These are phyloP conservation scores for Aspergillus sparsus DNA, from an alignment of 495 filamentous ascomycete genomes.

Conservation along the genomic window DNA sequence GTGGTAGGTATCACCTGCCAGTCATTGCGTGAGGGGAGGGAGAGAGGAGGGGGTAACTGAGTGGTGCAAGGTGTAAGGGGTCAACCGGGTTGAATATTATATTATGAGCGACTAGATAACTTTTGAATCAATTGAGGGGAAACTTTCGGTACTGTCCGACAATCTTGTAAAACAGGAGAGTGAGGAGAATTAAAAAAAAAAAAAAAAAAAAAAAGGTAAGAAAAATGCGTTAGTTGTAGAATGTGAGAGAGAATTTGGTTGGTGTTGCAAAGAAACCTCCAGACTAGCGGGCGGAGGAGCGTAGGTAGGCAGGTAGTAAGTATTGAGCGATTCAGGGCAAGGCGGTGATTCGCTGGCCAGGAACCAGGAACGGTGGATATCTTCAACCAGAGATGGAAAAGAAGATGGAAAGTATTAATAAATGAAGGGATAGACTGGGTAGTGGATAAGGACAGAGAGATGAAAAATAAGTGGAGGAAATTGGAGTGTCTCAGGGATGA, in stretches of 20 bases:
- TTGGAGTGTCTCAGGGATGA: conserved; percentile 2
- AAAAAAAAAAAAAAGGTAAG: background rate
- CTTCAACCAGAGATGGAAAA: background rate
- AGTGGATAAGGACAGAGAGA: background rate
- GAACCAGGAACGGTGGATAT: conserved; percentile 11
- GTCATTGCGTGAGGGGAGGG: conserved; percentile 24
- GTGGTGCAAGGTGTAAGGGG: conserved; percentile 13
- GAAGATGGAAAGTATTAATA: background rate
- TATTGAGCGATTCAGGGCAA: conserved; percentile 14
- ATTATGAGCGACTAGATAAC: conserved; percentile 3
- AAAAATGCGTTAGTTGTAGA: background rate
- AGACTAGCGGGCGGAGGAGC: background rate
- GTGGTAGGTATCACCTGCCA: conserved; percentile 17
- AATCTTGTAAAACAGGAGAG: background rate
- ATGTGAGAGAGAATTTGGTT: background rate
- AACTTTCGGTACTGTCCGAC: background rate
- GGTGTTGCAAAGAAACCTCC: background rate
- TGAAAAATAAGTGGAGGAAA: background rate
- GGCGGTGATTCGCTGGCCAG: conserved; percentile 11
- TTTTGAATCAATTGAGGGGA: conserved; percentile 14
- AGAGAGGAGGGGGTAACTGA: conserved; percentile 2
- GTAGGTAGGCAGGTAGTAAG: too few species aligned
- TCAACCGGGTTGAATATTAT: background rate
- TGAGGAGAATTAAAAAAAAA: background rate
- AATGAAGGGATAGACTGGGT: too few species aligned